These are phyloP conservation scores for Musa balbisiana DNA, from an alignment of 202 grass and related monocot species.

Conservation along the genomic window DNA sequence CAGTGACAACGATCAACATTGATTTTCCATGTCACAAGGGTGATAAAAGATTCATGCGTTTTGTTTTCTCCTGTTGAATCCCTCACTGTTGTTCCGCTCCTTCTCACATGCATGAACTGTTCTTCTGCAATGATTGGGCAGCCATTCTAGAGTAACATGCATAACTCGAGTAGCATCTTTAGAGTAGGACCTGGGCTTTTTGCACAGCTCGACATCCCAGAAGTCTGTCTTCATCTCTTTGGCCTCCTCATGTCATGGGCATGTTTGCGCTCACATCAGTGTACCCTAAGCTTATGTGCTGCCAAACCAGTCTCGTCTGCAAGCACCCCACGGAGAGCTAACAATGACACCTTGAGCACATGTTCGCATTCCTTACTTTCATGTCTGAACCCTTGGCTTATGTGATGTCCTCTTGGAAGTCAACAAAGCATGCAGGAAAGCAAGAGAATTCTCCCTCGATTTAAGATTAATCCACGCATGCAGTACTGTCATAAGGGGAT, in stretches of 20 bases:
- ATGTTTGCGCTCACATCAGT: neutral
- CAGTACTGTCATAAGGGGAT: conserved; percentile 37
- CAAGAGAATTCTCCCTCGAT: conserved; percentile 68
- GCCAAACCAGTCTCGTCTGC: neutral
- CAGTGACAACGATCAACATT: neutral
- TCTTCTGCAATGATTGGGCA: neutral
- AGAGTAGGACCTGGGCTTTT: neutral
- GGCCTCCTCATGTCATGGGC: neutral
- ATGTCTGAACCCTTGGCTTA: neutral
- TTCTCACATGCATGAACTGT: neutral
- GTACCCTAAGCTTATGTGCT: neutral
- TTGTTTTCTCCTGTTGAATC: neutral
- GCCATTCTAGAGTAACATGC: neutral
- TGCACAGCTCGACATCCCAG: neutral
- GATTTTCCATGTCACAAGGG: neutral
- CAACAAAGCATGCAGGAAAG: conserved; percentile 40
- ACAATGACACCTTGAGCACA: neutral
- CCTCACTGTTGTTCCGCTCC: neutral
- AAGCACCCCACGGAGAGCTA: neutral
- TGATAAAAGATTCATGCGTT: neutral
- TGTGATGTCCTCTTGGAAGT: conserved; percentile 33
- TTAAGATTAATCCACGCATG: conserved; percentile 50
- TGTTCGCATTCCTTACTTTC: neutral
- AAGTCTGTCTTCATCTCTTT: conserved; percentile 6
- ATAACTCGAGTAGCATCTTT: neutral